Evolutionary conservation across 2,329 filamentous ascomycete genomes (phyloP), one percentile per base, ranked within the genome.

Genomic region (Colletotrichum truncatum): DNA sequence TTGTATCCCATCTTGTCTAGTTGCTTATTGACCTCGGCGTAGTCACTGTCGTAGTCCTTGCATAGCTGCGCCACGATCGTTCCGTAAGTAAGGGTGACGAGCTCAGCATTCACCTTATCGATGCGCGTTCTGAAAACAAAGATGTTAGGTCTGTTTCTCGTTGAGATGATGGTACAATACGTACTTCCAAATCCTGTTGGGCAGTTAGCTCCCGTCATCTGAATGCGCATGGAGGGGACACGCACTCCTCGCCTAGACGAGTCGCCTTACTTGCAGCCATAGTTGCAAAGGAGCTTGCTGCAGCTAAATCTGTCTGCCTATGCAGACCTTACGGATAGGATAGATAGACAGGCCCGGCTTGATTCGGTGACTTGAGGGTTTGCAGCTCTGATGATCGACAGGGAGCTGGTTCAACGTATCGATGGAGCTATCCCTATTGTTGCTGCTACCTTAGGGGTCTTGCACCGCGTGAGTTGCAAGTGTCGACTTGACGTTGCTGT

Each of bases 1-100:
- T 98, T 98, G 82, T 98, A 98, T 59, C 96, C 96, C 96, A 99
- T 99, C 81, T 95, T 97, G 76, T 99, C 96, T 45, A 99, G 87
- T 78, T 99, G 96, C 78, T 95, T 94, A 82, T 99, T 99, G 76
- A 99, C 95, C 77, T 98, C 94, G 54, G 88, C 84, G 76, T 99
- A 99, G 81, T 98, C 93, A 73, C 89, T 90, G 72, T 98, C 94
- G 77, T 95, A 97, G 82, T 99, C 96, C 78, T 95, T 95, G 83
- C 95, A 98, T 70, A 99, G 85, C 78, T 98, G 95, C 62, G 94
- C 93, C 62, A 99, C 96, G 68, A 99, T 97, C 23, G 96, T 98
- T 75, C 96, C 96, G 78, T 99, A 99, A 30, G 96, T 99, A 73
- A 99, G 87, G 46, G 94, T 98, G 55, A 99, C 95, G 67, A 99